A percentile compares a stretch with the other conserved stretches of the same genome.
phyloP scores from a whole-genome alignment of 345 rosid genomes.

The Adansonia digitata region DNA sequence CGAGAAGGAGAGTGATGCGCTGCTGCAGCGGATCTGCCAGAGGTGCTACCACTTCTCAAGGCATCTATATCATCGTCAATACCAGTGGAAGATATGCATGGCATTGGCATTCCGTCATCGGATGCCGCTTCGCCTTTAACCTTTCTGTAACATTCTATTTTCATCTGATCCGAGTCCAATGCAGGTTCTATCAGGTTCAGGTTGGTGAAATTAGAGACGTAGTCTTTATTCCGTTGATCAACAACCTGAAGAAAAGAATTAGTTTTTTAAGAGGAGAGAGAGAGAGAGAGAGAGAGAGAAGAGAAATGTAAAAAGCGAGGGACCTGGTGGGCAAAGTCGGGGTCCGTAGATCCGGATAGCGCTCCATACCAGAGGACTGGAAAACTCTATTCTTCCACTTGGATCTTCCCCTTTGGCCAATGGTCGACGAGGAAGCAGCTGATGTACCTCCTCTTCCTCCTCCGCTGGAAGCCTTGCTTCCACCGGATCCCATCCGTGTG shows the following conservation, averaged over 20 bases:
- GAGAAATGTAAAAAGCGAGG: neutral
- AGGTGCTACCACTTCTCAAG: conserved; percentile 42
- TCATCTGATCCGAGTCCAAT: conserved; percentile 23
- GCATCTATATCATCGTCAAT: conserved; percentile 28
- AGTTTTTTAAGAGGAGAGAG: neutral
- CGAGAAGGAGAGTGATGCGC: conserved; percentile 64
- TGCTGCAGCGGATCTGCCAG: conserved; percentile 50
- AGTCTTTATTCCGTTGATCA: conserved; percentile 32
- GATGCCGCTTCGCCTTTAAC: conserved; percentile 31
- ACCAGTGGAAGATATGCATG: conserved; percentile 45
- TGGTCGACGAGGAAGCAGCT: conserved; percentile 24
- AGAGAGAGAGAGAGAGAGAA: neutral
- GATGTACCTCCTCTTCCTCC: conserved; percentile 17
- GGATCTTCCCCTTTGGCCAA: conserved; percentile 39
- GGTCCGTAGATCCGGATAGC: conserved; percentile 52
- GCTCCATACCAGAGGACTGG: conserved; percentile 65
- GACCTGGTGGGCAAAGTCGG: conserved; percentile 38
- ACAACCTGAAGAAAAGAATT: neutral
- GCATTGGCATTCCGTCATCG: conserved; percentile 18
- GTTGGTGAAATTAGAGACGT: conserved; percentile 17
- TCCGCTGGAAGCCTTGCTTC: conserved; percentile 49
- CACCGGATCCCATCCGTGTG: conserved; percentile 63
- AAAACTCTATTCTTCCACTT: conserved; percentile 50
- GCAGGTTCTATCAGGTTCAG: conserved; percentile 18
- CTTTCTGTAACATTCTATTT: conserved; percentile 41